Evolutionary conservation across 1,139 yeast species (phyloP).

Genomic region (Hansenula lynferdii): DNA sequence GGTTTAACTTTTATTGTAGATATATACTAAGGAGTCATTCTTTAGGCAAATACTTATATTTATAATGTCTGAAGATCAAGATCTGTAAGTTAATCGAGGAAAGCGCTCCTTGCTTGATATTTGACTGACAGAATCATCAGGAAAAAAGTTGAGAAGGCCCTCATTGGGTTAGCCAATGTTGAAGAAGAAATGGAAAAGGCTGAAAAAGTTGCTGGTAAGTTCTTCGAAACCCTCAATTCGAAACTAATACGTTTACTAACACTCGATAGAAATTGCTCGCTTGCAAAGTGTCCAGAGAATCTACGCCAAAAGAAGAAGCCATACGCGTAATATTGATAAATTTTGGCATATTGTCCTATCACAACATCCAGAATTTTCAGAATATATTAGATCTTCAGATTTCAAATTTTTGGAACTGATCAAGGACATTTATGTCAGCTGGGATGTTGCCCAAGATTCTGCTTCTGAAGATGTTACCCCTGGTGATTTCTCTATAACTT

Average conservation of each 20-base stretch:
- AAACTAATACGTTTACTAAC: too few species aligned
- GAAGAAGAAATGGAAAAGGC: constrained; percentile 22
- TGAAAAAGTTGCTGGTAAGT: constrained; percentile 23
- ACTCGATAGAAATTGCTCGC: constrained; percentile 36
- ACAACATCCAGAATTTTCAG: constrained; percentile 73
- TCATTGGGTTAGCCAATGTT: constrained; percentile 17
- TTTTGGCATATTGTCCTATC: constrained; percentile 78
- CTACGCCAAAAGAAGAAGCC: constrained; percentile 43
- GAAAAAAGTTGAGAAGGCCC: constrained; percentile 16
- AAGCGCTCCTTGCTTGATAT: too few species aligned
- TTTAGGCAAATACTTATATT: too few species aligned
- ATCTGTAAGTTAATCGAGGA: too few species aligned
- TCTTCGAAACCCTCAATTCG: too few species aligned
- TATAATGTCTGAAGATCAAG: constrained; percentile 4
- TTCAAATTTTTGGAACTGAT: constrained; percentile 62
- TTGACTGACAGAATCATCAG: constrained; percentile 2
- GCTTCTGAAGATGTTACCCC: constrained; percentile 30
- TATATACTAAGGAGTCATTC: too few species aligned
- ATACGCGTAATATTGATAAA: constrained; percentile 47
- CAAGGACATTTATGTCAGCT: constrained; percentile 49
- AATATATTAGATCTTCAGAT: constrained; percentile 61
- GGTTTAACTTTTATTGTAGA: too few species aligned
- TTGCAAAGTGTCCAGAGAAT: constrained; percentile 45
- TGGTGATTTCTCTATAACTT: constrained; percentile 51
- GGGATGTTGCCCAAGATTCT: constrained; percentile 35